These are phyloP conservation scores for Malus domestica DNA, from an alignment of 306 rosid species.

Conservation along the genomic window DNA sequence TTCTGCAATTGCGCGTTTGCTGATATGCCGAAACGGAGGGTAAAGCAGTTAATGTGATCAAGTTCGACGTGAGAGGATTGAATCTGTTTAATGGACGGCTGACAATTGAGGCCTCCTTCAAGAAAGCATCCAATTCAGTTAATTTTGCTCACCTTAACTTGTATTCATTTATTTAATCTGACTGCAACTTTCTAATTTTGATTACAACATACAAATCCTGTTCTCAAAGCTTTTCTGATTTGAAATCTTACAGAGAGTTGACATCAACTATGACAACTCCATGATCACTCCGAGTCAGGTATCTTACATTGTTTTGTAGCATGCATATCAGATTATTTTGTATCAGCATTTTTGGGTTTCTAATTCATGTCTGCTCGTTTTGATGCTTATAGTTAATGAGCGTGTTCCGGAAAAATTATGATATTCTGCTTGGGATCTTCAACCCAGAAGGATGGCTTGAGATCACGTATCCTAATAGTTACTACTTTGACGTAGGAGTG, in stretches of 20 bases:
- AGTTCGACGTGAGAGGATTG: slow-evolving; percentile 68
- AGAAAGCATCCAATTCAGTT: slow-evolving; percentile 70
- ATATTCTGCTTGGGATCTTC: slow-evolving; percentile 72
- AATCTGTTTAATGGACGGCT: slow-evolving; percentile 58
- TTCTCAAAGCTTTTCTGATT: neutral
- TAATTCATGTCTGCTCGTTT: neutral
- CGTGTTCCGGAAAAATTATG: slow-evolving; percentile 62
- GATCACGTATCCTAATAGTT: slow-evolving; percentile 64
- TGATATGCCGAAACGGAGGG: slow-evolving; percentile 46
- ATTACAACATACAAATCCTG: neutral
- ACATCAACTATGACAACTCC: slow-evolving; percentile 52
- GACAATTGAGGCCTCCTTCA: slow-evolving; percentile 71
- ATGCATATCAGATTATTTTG: neutral
- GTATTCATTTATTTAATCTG: neutral
- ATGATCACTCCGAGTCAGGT: slow-evolving; percentile 73
- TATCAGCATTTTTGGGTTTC: neutral
- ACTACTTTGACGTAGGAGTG: neutral
- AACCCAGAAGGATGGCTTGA: slow-evolving; percentile 96
- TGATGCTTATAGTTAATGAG: slow-evolving; percentile 58
- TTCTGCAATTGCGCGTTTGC: slow-evolving; percentile 12
- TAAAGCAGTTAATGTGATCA: slow-evolving; percentile 74
- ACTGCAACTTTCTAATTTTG: too few relatives aligned
- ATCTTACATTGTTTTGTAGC: neutral
- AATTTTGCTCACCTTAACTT: slow-evolving; percentile 14
- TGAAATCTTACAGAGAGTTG: slow-evolving; percentile 55